phyloP scores from a whole-genome alignment of 2,329 filamentous ascomycete species.

The Penicillium paneum region DNA sequence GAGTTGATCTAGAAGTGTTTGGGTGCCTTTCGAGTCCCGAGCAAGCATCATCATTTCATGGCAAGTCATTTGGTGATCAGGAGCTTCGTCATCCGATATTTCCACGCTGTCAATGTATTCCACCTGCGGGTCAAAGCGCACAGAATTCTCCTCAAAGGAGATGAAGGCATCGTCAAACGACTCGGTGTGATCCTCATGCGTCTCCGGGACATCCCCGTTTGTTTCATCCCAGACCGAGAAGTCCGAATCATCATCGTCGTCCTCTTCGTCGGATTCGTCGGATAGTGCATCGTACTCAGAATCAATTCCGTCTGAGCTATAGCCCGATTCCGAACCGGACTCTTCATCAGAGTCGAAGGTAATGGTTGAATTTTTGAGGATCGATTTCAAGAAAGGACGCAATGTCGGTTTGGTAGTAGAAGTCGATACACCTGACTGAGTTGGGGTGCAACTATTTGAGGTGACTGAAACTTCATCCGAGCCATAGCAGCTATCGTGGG shows the following conservation, averaged over 20 bases:
- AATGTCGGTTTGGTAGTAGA: constrained; percentile 21
- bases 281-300: constrained; percentile 28
- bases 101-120: constrained; percentile 35
- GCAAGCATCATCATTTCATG: constrained; percentile 42
- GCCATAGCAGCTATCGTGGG: constrained; percentile 41
- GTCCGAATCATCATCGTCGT: constrained; percentile 31
- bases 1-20: constrained; percentile 17
- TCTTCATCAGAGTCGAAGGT: constrained; percentile 24
- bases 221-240: constrained; percentile 31
- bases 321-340: constrained; percentile 37
- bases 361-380: constrained; percentile 33
- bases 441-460: constrained; percentile 27
- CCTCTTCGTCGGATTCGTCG: constrained; percentile 26
- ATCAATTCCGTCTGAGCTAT: constrained; percentile 36
- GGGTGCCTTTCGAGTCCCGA: constrained; percentile 23
- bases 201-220: constrained; percentile 28
- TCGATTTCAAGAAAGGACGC: constrained; percentile 32
- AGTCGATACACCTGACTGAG: constrained; percentile 23
- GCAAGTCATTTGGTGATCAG: constrained; percentile 34
- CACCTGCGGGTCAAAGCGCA: constrained; percentile 36
- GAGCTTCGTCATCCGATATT: constrained; percentile 25
- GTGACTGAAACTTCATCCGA: constrained; percentile 38
- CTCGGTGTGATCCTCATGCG: constrained; percentile 30
- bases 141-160: constrained; percentile 32
- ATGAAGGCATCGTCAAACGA: constrained; percentile 39